These are phyloP conservation scores for Pezicula radicicola DNA, from an alignment of 2,329 filamentous ascomycete genomes.

Conservation along the genomic window DNA sequence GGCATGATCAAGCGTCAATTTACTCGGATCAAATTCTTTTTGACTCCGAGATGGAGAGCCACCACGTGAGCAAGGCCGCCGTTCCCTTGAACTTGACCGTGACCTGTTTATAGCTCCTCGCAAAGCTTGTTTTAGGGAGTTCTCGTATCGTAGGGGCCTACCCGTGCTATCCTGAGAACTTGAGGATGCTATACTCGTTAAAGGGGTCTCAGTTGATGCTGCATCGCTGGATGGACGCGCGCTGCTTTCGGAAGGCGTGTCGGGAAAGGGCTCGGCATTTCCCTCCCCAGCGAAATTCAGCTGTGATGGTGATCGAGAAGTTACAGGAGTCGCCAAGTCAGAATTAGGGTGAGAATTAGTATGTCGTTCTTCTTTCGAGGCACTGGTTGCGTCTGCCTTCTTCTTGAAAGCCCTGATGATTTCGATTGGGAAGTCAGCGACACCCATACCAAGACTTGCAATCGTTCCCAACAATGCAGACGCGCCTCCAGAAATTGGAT, in stretches of 20 bases:
- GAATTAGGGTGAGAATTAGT: constrained; percentile 5
- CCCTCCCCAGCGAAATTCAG: constrained; percentile 10
- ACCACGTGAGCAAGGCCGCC: constrained; percentile 11
- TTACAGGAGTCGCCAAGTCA: constrained; percentile 6
- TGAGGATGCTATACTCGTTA: constrained; percentile 13
- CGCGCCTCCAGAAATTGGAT: constrained; percentile 75
- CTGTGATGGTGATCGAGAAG: constrained; percentile 11
- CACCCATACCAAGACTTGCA: constrained; percentile 74
- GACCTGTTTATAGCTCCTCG: constrained; percentile 23
- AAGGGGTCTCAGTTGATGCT: constrained; percentile 11
- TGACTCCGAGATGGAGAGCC: constrained; percentile 21
- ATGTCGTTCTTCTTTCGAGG: constrained; percentile 1
- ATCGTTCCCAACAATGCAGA: constrained; percentile 81
- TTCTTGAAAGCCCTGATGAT: constrained; percentile 42
- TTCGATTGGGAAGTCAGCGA: constrained; percentile 68
- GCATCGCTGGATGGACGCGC: constrained; percentile 15
- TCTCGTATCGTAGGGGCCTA: neutral
- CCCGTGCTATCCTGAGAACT: neutral
- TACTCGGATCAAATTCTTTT: constrained; percentile 28
- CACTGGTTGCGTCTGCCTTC: constrained; percentile 11
- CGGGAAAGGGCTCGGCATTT: constrained; percentile 8
- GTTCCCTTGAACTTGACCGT: constrained; percentile 13
- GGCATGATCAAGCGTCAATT: constrained; percentile 51
- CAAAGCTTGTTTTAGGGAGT: constrained; percentile 27
- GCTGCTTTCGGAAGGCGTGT: constrained; percentile 22